These are phyloP conservation scores for Penicillium sp. DNA, from an alignment of 2,329 filamentous ascomycete species.

Conservation along the genomic window DNA sequence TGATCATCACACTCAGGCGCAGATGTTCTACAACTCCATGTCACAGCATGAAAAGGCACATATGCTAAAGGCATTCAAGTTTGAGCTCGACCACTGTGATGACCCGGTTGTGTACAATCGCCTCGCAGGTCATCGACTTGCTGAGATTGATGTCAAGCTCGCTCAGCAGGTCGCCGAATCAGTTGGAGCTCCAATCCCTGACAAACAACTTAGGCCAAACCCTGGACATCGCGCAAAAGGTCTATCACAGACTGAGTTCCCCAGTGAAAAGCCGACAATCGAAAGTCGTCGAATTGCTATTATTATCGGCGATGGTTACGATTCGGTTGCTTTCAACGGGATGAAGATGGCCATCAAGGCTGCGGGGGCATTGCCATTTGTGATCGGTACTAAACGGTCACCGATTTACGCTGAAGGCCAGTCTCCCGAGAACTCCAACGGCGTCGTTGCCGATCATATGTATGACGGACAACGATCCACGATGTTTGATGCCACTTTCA, in stretches of 20 bases:
- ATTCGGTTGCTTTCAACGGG: slow-evolving; percentile 58
- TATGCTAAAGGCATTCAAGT: slow-evolving; percentile 33
- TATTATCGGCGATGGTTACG: slow-evolving; percentile 72
- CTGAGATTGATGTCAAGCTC: neutral
- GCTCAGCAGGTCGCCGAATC: slow-evolving; percentile 53
- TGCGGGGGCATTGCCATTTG: slow-evolving; percentile 61
- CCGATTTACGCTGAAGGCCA: neutral
- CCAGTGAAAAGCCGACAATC: slow-evolving; percentile 62
- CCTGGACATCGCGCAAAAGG: slow-evolving; percentile 61
- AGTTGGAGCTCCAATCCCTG: slow-evolving; percentile 48
- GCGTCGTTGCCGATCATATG: neutral
- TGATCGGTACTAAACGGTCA: slow-evolving; percentile 62
- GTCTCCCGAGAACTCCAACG: neutral
- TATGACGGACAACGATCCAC: neutral
- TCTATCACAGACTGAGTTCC: slow-evolving; percentile 61
- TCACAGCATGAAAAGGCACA: slow-evolving; percentile 33
- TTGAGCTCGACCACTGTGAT: slow-evolving; percentile 54
- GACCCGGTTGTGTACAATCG: slow-evolving; percentile 70
- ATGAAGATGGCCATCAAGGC: slow-evolving; percentile 60
- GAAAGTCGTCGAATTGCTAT: slow-evolving; percentile 67
- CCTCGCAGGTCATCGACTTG: slow-evolving; percentile 33
- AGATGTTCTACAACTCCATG: slow-evolving; percentile 35
- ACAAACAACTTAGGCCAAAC: slow-evolving; percentile 46
- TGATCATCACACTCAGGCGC: slow-evolving; percentile 35
- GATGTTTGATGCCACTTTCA: neutral